These are phyloP conservation scores for Aspergillus cristatus DNA, from an alignment of 495 filamentous ascomycete genomes.

Conservation along the genomic window DNA sequence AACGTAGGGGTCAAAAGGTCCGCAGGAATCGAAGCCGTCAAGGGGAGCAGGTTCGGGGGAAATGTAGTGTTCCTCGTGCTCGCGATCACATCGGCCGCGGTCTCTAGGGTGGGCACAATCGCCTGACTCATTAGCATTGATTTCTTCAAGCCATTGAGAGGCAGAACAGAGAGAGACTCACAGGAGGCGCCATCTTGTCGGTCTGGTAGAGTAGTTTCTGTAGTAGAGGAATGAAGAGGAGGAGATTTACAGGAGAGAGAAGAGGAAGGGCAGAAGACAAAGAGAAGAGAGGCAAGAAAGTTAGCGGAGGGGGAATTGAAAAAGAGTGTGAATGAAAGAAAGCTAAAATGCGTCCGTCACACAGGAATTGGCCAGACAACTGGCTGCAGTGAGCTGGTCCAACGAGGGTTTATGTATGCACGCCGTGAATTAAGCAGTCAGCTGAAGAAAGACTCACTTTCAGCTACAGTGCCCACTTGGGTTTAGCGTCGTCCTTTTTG, in stretches of 20 bases:
- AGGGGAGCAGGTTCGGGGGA: slow-evolving; percentile 72
- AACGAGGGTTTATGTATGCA: no score
- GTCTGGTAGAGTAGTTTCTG: no score
- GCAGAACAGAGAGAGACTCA: slow-evolving; percentile 11
- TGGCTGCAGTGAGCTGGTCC: no score
- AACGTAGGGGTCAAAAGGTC: slow-evolving; percentile 86
- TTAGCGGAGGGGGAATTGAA: not conserved
- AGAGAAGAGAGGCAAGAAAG: not conserved
- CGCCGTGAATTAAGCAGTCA: no score
- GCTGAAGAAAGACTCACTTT: no score
- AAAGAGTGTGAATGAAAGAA: not conserved
- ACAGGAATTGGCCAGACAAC: no score
- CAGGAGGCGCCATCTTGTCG: slow-evolving; percentile 26
- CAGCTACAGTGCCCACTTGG: no score
- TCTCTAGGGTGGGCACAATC: slow-evolving; percentile 33
- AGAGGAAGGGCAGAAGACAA: slow-evolving; percentile 1
- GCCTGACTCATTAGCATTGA: slow-evolving; percentile 24
- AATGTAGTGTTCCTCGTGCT: slow-evolving; percentile 39
- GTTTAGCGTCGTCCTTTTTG: no score
- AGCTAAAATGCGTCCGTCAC: not conserved
- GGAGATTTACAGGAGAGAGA: not conserved
- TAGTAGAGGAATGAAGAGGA: not conserved
- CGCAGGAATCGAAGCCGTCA: slow-evolving; percentile 78
- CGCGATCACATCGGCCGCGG: slow-evolving; percentile 42
- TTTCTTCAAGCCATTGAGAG: not conserved